phyloP scores from a whole-genome alignment of 257 asterid genomes.

The Rhazya stricta region DNA sequence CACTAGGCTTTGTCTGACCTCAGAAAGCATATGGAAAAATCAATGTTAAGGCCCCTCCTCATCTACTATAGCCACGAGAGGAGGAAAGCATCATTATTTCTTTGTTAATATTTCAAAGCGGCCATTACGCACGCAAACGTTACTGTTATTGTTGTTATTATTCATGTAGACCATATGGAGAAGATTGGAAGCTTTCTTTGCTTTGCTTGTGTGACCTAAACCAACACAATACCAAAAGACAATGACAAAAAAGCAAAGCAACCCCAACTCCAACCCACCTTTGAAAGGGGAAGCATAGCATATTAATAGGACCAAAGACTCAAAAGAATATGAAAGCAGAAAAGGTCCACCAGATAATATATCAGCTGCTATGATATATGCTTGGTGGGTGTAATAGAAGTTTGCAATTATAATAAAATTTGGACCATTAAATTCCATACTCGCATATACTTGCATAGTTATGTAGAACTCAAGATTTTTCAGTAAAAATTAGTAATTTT shows the following conservation, averaged over 20 bases:
- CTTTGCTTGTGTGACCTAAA: slow-evolving; percentile 20
- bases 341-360: slow-evolving; percentile 9
- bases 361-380: slow-evolving; percentile 4
- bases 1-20: slow-evolving; percentile 11
- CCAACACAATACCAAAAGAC: slow-evolving; percentile 8
- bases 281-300: slow-evolving; percentile 13
- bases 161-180: slow-evolving; percentile 13
- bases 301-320: slow-evolving; percentile 3
- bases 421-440: slow-evolving; percentile 20
- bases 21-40: slow-evolving; percentile 11
- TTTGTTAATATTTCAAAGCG: not conserved
- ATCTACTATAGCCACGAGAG: not conserved
- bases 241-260: slow-evolving; percentile 7
- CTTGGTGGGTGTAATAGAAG: not conserved
- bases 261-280: slow-evolving; percentile 11
- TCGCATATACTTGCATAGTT: no score
- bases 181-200: slow-evolving; percentile 19
- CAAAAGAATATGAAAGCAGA: not conserved
- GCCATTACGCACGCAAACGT: slow-evolving; percentile 17
- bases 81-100: slow-evolving; percentile 12
- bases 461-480: no score
- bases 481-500: no score
- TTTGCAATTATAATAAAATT: slow-evolving; percentile 14
- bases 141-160: not conserved
- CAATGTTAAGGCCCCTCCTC: not conserved